phyloP scores from a whole-genome alignment of 2,329 filamentous ascomycete species.

The Phialophora verrucosa region DNA sequence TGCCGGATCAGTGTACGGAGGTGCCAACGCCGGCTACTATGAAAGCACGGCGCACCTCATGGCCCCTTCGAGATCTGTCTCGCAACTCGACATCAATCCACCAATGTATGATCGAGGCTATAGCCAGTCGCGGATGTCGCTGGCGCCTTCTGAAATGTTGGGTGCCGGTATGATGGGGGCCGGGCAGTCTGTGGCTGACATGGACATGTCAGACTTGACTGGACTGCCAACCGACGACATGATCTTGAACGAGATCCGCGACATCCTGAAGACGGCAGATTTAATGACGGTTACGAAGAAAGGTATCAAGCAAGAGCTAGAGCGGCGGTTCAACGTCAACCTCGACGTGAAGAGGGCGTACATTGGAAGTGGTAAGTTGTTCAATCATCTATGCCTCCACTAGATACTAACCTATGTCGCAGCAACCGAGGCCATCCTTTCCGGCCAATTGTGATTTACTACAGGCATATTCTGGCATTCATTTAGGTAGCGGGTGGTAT shows the following conservation, averaged over 20 bases:
- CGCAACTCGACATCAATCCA: constrained; percentile 63
- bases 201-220: constrained; percentile 76
- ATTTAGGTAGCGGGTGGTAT: neutral
- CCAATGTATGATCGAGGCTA: constrained; percentile 52
- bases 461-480: constrained; percentile 5
- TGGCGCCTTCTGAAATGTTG: constrained; percentile 75
- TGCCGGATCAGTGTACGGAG: constrained; percentile 73
- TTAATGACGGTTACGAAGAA: constrained; percentile 99
- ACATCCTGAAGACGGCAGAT: constrained; percentile 89
- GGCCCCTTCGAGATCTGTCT: constrained; percentile 65
- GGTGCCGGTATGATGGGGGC: constrained; percentile 72
- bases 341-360: constrained; percentile 89
- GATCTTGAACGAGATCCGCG: constrained; percentile 88
- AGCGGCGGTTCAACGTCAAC: constrained; percentile 84
- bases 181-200: constrained; percentile 65
- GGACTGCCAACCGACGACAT: constrained; percentile 87
- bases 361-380: constrained; percentile 82
- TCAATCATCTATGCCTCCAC: neutral
- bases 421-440: constrained; percentile 80
- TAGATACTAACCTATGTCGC: constrained; percentile 46
- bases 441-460: constrained; percentile 68
- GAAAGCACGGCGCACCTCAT: constrained; percentile 43
- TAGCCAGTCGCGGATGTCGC: constrained; percentile 72
- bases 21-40: constrained; percentile 61
- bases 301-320: constrained; percentile 91